Evolutionary conservation across 164 flowering plant species (phyloP), one percentile per base, ranked within the genome.

Genomic region (Akebia trifoliata): DNA sequence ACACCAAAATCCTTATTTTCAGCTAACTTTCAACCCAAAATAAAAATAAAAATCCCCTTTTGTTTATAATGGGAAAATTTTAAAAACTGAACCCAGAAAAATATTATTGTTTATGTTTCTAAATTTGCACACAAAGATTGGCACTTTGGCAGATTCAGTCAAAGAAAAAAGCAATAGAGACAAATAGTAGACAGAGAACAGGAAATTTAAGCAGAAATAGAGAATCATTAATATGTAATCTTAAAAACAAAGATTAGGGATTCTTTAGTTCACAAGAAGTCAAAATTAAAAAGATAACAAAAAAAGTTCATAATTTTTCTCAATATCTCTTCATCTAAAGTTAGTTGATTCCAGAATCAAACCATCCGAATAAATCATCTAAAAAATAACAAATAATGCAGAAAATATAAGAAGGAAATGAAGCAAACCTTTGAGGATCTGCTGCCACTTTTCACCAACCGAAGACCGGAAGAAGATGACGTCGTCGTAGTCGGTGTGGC

Each of bases 401-500:
- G 38, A 12, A 56, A 18, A 18, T 11, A 2, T 10, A 31, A 11
- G 21, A 32, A 3, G 20, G 17, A 43, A 20, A 43, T 17, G 24
- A 46, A 55, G 18, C 10, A 61, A 51, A 83, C 86, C 85, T 82
- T 84, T 11, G 80, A 77, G 22, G 96, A 75, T 72, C 71, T 78
- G 46, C 74, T 47, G 34, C 61, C 49, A 22, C 64, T 62, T 61
- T 67, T 75, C 25, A 82, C 56, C 38, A 78, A 51, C 18, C 70
- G 73, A 44, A 78, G 83, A 32, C 85, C 85, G 10, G 85, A 72
- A 20, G 86, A 81, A 6, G 96, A 81, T 0, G 85, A 71, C 4
- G 81, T 68, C 2, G 93, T 79, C 1, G 92, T 81, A 0, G 74
- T 64, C 11, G 88, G 72, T 57, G 68, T 56, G 15, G 60, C 9